Base-by-base conservation (phyloP, 2,329 filamentous ascomycete genomes). In the Cercospora sesami region DNA sequence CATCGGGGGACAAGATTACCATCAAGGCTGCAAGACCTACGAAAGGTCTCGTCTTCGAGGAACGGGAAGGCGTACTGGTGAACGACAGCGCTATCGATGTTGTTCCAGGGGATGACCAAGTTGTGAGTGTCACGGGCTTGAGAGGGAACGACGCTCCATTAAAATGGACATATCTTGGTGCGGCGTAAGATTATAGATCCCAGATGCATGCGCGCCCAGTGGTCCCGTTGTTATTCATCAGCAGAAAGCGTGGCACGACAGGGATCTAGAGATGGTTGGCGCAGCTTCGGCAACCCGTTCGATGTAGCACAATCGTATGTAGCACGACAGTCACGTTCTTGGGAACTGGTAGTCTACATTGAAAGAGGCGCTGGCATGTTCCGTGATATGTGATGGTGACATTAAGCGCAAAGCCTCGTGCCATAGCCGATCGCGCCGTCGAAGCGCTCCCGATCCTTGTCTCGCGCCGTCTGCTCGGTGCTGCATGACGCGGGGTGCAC, bases 41-140 rank as follows among this genome's bases (percentile, higher is more conserved):
- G 2, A 88, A 88, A 71, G 86, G 86, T 12, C 76, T 88, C n/a
- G 86, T 87, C 4, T 87, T 87, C 70, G 86, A 87, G 75, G 86
- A 87, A 73, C 77, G 84, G 63, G 82, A 85, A 63, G 85, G 84
- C 10, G 81, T 87, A 51, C 79, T 82, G 12, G 76, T 87, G 21
- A 81, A 83, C 62, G 86, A 88, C 74, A 87, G 84, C 73, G 86
- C 84, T 8, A 80, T 88, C 63, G 86, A 88, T 73, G 75, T 87
- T 67, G 83, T 86, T 5, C 86, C 86, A n/a, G 85, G 85, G 6
- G 86, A 87, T 73, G 83, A 84, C 68, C 85, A 87, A 73, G 70
- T 80, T 57, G 78, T 84, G 71, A 78, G 72, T 65, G 81, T 83
- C 67, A 79, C 73, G 73, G 82, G 81, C 4, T 69, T 83, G 68